Percentiles rank a stretch among this genome's conserved stretches.
phyloP scores from a whole-genome alignment of 2,329 filamentous ascomycete genomes.

The Sarocladium brachiariae region DNA sequence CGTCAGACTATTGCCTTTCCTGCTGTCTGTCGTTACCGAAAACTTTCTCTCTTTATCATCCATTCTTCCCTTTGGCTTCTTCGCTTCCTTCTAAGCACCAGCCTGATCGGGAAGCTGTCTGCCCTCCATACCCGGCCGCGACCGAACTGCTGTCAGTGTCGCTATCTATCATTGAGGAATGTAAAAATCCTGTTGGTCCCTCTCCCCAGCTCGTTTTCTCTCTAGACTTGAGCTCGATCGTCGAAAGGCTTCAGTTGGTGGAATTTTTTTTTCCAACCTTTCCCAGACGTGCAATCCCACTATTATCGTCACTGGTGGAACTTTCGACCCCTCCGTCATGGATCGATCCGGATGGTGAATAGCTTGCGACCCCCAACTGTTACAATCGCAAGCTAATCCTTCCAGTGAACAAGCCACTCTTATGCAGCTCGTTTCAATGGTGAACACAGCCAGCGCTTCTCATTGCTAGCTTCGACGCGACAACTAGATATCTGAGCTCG shows the following conservation, averaged over 20 bases:
- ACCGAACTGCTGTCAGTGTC: too few relatives aligned
- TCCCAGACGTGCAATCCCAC: background rate
- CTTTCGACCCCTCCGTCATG: background rate
- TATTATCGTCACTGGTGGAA: background rate
- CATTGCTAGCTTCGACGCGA: background rate
- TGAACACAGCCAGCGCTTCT: background rate
- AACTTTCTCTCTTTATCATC: background rate
- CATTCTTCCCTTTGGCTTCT: background rate
- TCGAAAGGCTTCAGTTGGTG: too few relatives aligned
- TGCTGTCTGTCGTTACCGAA: background rate
- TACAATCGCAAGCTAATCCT: too few relatives aligned
- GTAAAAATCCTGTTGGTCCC: too few relatives aligned
- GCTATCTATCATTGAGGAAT: too few relatives aligned
- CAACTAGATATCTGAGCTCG: background rate
- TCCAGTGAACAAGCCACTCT: too few relatives aligned
- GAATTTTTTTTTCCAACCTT: too few relatives aligned
- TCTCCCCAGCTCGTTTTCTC: too few relatives aligned
- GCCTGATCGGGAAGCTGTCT: conserved; percentile 8
- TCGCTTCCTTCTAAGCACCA: background rate
- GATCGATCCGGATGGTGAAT: background rate
- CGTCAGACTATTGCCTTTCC: background rate
- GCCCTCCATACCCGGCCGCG: background rate
- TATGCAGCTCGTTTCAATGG: background rate
- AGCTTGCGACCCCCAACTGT: background rate
- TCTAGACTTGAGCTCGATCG: too few relatives aligned